Conservation (phyloP, 768 basidiomycete genomes). For the Suillus clintonianus region DNA sequence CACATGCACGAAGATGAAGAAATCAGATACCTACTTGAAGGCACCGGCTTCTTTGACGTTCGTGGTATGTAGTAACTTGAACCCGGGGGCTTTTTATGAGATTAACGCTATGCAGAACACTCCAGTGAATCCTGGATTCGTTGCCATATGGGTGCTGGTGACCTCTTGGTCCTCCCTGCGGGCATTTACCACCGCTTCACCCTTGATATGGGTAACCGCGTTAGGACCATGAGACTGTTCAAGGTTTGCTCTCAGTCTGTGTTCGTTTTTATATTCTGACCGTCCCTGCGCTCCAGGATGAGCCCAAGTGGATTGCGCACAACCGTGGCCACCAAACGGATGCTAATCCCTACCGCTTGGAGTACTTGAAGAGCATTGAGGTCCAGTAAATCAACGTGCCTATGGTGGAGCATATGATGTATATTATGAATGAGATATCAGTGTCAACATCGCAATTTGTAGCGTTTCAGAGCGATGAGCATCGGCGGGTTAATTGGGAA, state of each 20-base stretch:
- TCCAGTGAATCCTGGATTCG: constrained; percentile 79
- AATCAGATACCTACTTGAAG: constrained; percentile 75
- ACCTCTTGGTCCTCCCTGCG: constrained; percentile 83
- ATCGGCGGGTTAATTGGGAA: not conserved
- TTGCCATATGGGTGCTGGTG: constrained; percentile 72
- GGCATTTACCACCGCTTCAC: constrained; percentile 95
- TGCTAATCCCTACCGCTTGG: constrained; percentile 56
- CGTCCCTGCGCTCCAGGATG: constrained; percentile 56
- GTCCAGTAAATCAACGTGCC: constrained; percentile 22
- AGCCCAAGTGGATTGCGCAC: constrained; percentile 88
- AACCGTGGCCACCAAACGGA: constrained; percentile 67
- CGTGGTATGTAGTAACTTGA: constrained; percentile 55
- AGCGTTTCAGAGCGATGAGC: not conserved
- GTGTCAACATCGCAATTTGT: not conserved
- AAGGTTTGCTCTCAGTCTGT: constrained; percentile 50
- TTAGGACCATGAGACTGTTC: constrained; percentile 81
- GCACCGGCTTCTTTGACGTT: constrained; percentile 93
- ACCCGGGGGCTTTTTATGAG: not conserved
- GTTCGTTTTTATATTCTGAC: not conserved
- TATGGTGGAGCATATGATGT: not conserved
- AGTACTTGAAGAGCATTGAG: constrained; percentile 57
- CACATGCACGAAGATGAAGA: constrained; percentile 98
- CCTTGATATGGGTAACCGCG: constrained; percentile 69
- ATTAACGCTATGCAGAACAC: constrained; percentile 46
- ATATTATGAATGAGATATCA: not conserved